These are phyloP conservation scores for Herpetospermum pedunculosum DNA, from an alignment of 306 rosid genomes.

Conservation along the genomic window DNA sequence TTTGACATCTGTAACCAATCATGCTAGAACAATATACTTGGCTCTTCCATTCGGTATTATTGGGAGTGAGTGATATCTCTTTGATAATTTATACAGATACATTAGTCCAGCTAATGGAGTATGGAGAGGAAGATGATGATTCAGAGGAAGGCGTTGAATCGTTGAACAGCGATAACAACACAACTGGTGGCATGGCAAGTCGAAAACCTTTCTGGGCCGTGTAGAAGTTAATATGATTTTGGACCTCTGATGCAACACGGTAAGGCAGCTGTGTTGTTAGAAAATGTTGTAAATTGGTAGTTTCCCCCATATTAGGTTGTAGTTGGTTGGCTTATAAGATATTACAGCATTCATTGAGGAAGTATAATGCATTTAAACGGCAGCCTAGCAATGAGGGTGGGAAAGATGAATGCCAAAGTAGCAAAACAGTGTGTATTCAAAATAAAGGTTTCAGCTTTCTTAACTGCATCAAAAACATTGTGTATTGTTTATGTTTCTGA, in stretches of 20 bases:
- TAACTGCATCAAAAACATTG: not conserved
- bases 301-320: not conserved
- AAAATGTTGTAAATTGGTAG: not conserved
- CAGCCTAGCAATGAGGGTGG: not conserved
- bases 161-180: conserved; percentile 21
- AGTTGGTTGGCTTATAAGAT: not conserved
- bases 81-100: conserved; percentile 44
- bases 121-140: conserved; percentile 90
- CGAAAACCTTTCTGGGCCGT: conserved; percentile 90
- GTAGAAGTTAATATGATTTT: conserved; percentile 16
- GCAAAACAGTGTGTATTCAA: not conserved
- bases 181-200: conserved; percentile 20
- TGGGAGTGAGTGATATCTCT: not conserved
- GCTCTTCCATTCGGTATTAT: not conserved
- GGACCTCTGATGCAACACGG: not conserved
- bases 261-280: not conserved
- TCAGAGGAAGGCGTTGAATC: conserved; percentile 32
- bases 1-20: not conserved
- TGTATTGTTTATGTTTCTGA: no score
- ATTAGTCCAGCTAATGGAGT: conserved; percentile 81
- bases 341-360: not conserved
- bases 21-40: not conserved
- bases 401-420: not conserved
- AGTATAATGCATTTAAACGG: not conserved
- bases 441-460: not conserved